A percentile compares a stretch with the other conserved stretches of the same genome.
phyloP scores from a whole-genome alignment of 1,284 basidiomycete species.

The Leccinum pachyderme region DNA sequence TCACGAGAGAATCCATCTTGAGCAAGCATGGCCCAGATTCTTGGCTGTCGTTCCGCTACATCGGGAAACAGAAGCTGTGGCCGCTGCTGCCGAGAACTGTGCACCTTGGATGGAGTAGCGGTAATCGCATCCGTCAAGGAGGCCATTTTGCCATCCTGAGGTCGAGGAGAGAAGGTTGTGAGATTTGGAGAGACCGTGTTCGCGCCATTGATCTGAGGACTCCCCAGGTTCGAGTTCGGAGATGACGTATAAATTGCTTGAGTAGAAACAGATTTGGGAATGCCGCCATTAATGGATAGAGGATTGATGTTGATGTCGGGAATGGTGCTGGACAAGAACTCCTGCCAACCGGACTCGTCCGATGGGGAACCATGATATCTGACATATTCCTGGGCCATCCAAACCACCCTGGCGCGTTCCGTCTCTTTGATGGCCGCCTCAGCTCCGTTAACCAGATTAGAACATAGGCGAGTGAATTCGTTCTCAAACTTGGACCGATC shows the following conservation, averaged over 20 bases:
- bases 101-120: conserved; percentile 16
- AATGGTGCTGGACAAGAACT: conserved; percentile 52
- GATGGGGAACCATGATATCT: conserved; percentile 51
- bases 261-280: conserved; percentile 49
- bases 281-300: conserved; percentile 25
- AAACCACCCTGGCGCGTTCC: conserved; percentile 48
- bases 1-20: conserved; percentile 70
- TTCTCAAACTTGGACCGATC: conserved; percentile 58
- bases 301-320: conserved; percentile 33
- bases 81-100: conserved; percentile 23
- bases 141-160: conserved; percentile 43
- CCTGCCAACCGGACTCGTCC: conserved; percentile 56
- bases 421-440: conserved; percentile 40
- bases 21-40: conserved; percentile 48
- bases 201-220: conserved; percentile 26
- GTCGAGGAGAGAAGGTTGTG: conserved; percentile 61
- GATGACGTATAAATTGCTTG: conserved; percentile 51
- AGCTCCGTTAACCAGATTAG: conserved; percentile 60
- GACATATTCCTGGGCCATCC: conserved; percentile 67
- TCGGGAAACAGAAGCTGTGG: conserved; percentile 23
- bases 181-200: conserved; percentile 42
- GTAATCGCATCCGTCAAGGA: conserved; percentile 47
- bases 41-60: conserved; percentile 20
- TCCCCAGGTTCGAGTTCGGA: conserved; percentile 39
- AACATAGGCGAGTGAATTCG: conserved; percentile 67